Evolutionary conservation across 495 filamentous ascomycete species (phyloP), one percentile per base, ranked within the genome.

Genomic region (Clohesyomyces aquaticus): DNA sequence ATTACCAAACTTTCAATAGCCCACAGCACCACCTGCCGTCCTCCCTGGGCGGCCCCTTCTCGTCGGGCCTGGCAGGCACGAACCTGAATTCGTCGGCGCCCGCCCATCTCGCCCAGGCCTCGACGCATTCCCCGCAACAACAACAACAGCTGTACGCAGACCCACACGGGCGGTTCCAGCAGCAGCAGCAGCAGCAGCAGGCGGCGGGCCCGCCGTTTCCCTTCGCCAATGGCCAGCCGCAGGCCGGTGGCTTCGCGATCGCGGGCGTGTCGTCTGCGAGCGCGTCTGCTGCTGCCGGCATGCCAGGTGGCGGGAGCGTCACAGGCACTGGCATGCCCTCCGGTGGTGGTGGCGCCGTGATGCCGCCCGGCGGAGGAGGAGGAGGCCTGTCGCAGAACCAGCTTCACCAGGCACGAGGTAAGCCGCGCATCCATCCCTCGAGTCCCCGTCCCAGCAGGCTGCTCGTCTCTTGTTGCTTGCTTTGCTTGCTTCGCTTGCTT

Each of bases 321-420:
- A 56, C 55, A 48, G 38, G 55, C 54, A 35, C n/a, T n/a, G n/a
- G n/a, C n/a, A n/a, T n/a, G n/a, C n/a, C n/a, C n/a, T n/a, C n/a
- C n/a, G n/a, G n/a, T n/a, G n/a, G 28, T 18, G 46, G 52, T 52
- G 61, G 43, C 55, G 64, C 55, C 55, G 51, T 71, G 64, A 71
- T 65, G 67, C 67, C 66, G 63, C 67, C 63, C 19, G 56, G n/a
- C n/a, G n/a, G n/a, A n/a, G n/a, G n/a, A n/a, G n/a, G n/a, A n/a
- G n/a, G 59, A 57, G 49, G 52, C 55, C 65, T 68, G 56, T 63
- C 62, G 57, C 67, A 69, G 52, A 58, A 55, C 56, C 67, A 70
- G 59, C 68, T 67, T 64, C 68, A 71, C 63, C 63, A 69, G 10
- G 63, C 67, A 61, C 67, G 64, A 65, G 68, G 68, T 71, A 61